Percentiles rank a stretch among this genome's conserved stretches.
Evolutionary conservation across 352 stramenopile species (phyloP).

Genomic region (Globisporangium spiculum): DNA sequence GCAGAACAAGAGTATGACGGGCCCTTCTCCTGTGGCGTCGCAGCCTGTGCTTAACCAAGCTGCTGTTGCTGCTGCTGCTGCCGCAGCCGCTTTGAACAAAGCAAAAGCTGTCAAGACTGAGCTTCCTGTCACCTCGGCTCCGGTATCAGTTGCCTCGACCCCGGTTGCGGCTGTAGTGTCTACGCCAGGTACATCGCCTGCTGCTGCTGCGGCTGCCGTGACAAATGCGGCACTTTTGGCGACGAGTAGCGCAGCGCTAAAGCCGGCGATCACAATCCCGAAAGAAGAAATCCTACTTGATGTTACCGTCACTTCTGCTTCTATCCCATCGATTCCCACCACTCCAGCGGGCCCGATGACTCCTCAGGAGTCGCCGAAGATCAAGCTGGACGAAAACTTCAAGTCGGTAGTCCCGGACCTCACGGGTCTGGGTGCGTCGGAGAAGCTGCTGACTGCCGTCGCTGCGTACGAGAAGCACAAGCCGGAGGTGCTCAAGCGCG

Average conservation of each 20-base stretch:
- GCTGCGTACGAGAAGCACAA: constrained; percentile 84
- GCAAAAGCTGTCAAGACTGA: constrained; percentile 35
- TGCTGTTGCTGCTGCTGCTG: constrained; percentile 20
- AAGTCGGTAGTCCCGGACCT: constrained; percentile 74
- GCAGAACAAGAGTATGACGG: constrained; percentile 46
- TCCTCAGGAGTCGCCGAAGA: constrained; percentile 21
- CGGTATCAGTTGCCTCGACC: constrained; percentile 10
- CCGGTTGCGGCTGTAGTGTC: constrained; percentile 16
- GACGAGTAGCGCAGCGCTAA: constrained; percentile 14
- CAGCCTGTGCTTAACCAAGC: constrained; percentile 25
- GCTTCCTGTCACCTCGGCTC: constrained; percentile 8
- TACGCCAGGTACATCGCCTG: constrained; percentile 4
- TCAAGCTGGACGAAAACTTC: constrained; percentile 47
- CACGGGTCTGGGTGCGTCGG: constrained; percentile 65
- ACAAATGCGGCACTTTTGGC: constrained; percentile 11
- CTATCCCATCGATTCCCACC: background rate
- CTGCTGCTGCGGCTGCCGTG: constrained; percentile 11
- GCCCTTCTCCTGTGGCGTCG: constrained; percentile 21
- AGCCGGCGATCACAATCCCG: constrained; percentile 10
- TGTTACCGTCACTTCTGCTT: background rate
- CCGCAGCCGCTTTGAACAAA: constrained; percentile 35
- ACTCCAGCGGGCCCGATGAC: constrained; percentile 3
- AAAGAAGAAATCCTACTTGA: constrained; percentile 8
- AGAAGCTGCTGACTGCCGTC: constrained; percentile 77
- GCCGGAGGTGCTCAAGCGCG: constrained; percentile 67